Conservation (phyloP, 306 rosid species). For the Ormosia emarginata region DNA sequence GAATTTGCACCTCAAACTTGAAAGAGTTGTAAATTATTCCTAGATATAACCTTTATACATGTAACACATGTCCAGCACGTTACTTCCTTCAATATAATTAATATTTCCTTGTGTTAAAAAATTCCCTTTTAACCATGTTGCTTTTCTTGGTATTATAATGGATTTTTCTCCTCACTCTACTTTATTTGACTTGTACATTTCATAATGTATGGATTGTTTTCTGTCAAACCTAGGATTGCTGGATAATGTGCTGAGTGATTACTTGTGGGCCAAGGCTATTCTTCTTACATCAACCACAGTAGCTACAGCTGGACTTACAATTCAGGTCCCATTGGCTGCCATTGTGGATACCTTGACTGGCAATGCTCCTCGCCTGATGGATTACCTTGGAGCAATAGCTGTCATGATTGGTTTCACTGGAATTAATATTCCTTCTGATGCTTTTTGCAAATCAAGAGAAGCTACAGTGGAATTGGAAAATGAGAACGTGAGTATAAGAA, state of each 20-base stretch:
- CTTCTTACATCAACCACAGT: constrained; percentile 93
- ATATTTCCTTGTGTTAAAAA: neutral
- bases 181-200: neutral
- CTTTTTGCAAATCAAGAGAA: constrained; percentile 42
- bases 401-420: constrained; percentile 88
- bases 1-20: neutral
- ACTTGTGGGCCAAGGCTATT: constrained; percentile 97
- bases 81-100: neutral
- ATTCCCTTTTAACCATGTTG: neutral
- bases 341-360: constrained; percentile 75
- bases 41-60: neutral
- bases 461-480: constrained; percentile 42
- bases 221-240: constrained; percentile 55
- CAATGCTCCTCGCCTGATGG: constrained; percentile 65
- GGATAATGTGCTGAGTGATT: constrained; percentile 94
- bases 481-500: constrained; percentile 17
- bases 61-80: neutral
- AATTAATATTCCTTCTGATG: constrained; percentile 70
- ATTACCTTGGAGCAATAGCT: constrained; percentile 79
- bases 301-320: constrained; percentile 93
- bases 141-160: neutral
- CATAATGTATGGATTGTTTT: constrained; percentile 17
- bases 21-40: neutral
- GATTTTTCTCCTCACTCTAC: neutral
- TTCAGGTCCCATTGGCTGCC: constrained; percentile 96